phyloP scores from a whole-genome alignment of 257 asterid genomes.

The Fraxinus anomala region DNA sequence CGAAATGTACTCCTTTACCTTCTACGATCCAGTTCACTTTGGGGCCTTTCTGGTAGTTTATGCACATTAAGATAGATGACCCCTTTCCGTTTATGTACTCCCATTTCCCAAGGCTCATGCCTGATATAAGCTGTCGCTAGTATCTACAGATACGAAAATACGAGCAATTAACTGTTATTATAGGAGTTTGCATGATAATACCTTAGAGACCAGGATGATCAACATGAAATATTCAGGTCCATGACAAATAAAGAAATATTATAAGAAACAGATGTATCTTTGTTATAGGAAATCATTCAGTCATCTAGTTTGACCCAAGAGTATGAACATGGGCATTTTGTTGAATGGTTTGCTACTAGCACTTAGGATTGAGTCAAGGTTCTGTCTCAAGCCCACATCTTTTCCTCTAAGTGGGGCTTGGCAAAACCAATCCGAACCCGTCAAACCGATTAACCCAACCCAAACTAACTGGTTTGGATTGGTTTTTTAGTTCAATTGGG shows the following conservation, averaged over 20 bases:
- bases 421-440: no score
- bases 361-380: neutral
- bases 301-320: neutral
- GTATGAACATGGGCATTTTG: neutral
- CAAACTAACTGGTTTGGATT: no score
- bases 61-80: conserved; percentile 93
- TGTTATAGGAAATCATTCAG: neutral
- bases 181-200: conserved; percentile 11
- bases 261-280: neutral
- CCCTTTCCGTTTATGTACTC: conserved; percentile 94
- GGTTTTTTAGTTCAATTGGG: no score
- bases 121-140: conserved; percentile 89
- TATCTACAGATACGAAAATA: conserved; percentile 52
- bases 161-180: conserved; percentile 14
- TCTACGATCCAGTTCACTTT: conserved; percentile 83
- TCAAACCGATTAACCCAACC: no score
- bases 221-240: conserved; percentile 4
- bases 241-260: conserved; percentile 12
- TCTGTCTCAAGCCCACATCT: neutral
- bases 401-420: neutral
- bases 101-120: conserved; percentile 99
- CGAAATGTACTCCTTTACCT: conserved; percentile 45
- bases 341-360: neutral
- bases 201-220: neutral
- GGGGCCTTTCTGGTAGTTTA: conserved; percentile 89